These are phyloP conservation scores for Polyporus arcularius DNA, from an alignment of 768 basidiomycete species.

Conservation along the genomic window DNA sequence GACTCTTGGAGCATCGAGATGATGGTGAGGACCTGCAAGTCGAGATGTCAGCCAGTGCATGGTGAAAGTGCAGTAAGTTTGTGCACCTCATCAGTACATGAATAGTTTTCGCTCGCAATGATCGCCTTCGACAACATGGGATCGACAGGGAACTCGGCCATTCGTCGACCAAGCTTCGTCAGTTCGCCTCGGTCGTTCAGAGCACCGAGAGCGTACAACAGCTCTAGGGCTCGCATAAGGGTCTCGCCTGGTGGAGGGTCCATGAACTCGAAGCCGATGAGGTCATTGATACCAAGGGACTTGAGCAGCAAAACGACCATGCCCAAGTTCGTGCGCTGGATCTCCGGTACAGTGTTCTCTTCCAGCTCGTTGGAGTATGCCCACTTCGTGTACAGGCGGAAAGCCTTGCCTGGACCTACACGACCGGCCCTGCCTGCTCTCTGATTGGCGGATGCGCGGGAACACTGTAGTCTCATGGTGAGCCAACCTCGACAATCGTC, in stretches of 20 bases:
- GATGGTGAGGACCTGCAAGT: constrained; percentile 82
- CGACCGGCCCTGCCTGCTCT: constrained; percentile 96
- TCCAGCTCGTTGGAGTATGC: constrained; percentile 95
- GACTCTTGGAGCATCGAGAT: constrained; percentile 98
- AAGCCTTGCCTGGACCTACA: constrained; percentile 96
- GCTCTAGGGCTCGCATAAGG: constrained; percentile 89
- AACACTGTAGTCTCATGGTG: constrained; percentile 58
- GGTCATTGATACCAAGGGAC: constrained; percentile 96
- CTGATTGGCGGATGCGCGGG: constrained; percentile 96
- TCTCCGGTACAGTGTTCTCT: constrained; percentile 97
- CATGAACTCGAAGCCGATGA: constrained; percentile 98
- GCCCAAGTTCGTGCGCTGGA: constrained; percentile 96
- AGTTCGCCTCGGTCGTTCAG: constrained; percentile 95
- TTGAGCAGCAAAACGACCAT: constrained; percentile 95
- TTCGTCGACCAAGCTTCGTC: constrained; percentile 93
- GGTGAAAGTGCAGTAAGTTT: too few species aligned
- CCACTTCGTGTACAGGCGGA: constrained; percentile 99
- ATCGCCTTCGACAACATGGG: constrained; percentile 97
- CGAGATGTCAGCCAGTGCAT: neutral
- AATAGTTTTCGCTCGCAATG: constrained; percentile 91
- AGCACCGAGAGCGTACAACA: constrained; percentile 94
- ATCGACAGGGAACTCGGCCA: constrained; percentile 99
- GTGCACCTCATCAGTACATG: constrained; percentile 92
- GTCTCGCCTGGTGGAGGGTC: constrained; percentile 98
- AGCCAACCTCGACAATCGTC: neutral